Percentiles rank a stretch among this genome's conserved stretches.
phyloP scores from a whole-genome alignment of 108 stramenopile genomes.

The Cyclotella choctawhatcheeana region DNA sequence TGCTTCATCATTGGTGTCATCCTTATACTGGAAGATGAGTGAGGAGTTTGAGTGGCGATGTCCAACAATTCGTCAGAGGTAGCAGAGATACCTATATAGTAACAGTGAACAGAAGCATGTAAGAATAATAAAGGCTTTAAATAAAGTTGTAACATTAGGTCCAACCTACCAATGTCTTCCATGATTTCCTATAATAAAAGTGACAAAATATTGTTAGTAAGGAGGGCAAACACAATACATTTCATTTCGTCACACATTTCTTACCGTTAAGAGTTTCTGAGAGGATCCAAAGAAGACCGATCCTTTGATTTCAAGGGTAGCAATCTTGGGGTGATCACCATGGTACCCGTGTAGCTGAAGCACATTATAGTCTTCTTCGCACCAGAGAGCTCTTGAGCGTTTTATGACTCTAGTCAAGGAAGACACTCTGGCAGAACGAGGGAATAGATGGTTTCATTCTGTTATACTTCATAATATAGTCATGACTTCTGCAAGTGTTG shows the following conservation, averaged over 20 bases:
- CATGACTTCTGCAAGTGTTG: too few species aligned
- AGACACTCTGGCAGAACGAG: too few species aligned
- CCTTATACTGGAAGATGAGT: constrained; percentile 18
- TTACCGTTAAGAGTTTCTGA: constrained; percentile 51
- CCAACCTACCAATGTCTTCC: constrained; percentile 51
- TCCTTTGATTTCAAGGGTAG: constrained; percentile 71
- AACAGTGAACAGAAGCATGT: too few species aligned
- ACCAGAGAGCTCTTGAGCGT: constrained; percentile 76
- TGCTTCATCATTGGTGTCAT: constrained; percentile 1
- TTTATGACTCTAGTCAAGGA: constrained; percentile 57
- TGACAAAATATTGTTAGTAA: background rate
- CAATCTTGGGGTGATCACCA: constrained; percentile 51
- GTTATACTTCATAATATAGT: too few species aligned
- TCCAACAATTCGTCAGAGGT: constrained; percentile 30
- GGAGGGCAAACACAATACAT: background rate
- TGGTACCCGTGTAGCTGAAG: constrained; percentile 70
- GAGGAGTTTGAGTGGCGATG: constrained; percentile 29
- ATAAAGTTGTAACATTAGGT: background rate
- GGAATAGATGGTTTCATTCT: too few species aligned
- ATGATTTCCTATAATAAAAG: constrained; percentile 49
- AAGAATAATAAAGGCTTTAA: too few species aligned
- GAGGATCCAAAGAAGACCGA: constrained; percentile 82
- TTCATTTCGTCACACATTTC: background rate
- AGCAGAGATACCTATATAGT: constrained; percentile 17
- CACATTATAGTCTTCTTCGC: constrained; percentile 58